Base-by-base conservation (phyloP, 2,329 filamentous ascomycete genomes). In the Balansia obtecta region DNA sequence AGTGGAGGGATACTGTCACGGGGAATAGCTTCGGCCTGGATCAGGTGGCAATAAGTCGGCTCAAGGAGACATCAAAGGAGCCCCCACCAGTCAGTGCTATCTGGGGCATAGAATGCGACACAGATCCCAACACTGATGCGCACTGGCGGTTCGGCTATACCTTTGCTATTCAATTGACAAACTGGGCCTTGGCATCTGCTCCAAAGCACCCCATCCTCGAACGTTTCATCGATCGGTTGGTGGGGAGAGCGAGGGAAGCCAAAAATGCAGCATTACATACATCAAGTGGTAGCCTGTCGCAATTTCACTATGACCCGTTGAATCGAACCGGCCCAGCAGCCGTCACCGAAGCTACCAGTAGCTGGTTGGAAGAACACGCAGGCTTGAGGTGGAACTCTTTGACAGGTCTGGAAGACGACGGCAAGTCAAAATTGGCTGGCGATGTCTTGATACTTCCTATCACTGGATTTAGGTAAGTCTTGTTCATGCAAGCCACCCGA, bases 61-160 rank as follows among this genome's bases (percentile, higher is more conserved):
- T 50, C 16, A 15, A 50, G 15, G 15, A 34, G 34, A 18, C 22
- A 12, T 20, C 48, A 22, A 18, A 6, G 3, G 22, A 6, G 9
- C 18, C n/a, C 13, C 48, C 37, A 30, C 49, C 48, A 16, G 43
- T 50, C 16, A 41, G 16, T 33, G 49, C 49, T 5, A 46, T 50
- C 5, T 50, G 49, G 49, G 49, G 49, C 9, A 50, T 50, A n/a
- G 43, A 50, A 40, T 16, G 15, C 38, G 45, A 46, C 27, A 50
- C 48, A 8, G 56, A 57, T 47, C 56, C 57, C 2, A 34, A 52
- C 32, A 50, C 56, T 18, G 53, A 57, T 38, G 20, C 51, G 6
- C 53, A 58, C 42, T 58, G 57, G 57, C 56, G 57, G 4, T 57
- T 58, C 50, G 57, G 57, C 33, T 58, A 58, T 44, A 52, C 56